Conservation (phyloP, 108 stramenopile species). For the Skeletonema marinoi region DNA sequence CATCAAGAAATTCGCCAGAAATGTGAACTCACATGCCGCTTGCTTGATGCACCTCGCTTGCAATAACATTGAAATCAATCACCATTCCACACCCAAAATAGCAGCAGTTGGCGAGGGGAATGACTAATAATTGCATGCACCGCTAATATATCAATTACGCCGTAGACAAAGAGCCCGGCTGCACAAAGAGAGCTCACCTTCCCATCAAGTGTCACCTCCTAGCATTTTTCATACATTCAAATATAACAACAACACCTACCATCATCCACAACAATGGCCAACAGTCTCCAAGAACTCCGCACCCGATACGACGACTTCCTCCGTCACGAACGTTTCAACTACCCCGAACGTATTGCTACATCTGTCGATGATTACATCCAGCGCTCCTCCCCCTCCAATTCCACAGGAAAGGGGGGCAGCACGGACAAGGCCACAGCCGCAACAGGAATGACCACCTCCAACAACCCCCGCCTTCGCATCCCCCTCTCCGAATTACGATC, state of each 20-base stretch:
- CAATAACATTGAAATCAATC: not conserved
- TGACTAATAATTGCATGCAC: not conserved
- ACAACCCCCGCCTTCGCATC: slow-evolving; percentile 67
- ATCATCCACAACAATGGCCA: not conserved
- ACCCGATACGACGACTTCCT: slow-evolving; percentile 49
- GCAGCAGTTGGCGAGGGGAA: not conserved
- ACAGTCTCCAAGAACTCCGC: slow-evolving; percentile 43
- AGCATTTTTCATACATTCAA: not conserved
- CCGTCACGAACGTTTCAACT: slow-evolving; percentile 32
- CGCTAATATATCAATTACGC: not conserved
- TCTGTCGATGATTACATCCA: slow-evolving; percentile 75
- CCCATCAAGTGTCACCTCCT: not conserved
- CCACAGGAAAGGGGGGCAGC: not conserved
- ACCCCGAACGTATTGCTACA: slow-evolving; percentile 60
- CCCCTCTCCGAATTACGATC: slow-evolving; percentile 74
- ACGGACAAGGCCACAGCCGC: slow-evolving; percentile 6
- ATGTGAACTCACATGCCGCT: not conserved
- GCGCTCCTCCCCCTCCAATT: slow-evolving; percentile 23
- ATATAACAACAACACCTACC: not conserved
- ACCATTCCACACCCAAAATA: not conserved
- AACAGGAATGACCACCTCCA: slow-evolving; percentile 12
- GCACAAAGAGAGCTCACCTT: not conserved
- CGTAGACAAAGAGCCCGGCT: not conserved
- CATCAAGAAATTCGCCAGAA: not conserved
- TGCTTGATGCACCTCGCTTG: not conserved